Base-by-base conservation (phyloP, 306 rosid genomes). In the Vigna trinervia region DNA sequence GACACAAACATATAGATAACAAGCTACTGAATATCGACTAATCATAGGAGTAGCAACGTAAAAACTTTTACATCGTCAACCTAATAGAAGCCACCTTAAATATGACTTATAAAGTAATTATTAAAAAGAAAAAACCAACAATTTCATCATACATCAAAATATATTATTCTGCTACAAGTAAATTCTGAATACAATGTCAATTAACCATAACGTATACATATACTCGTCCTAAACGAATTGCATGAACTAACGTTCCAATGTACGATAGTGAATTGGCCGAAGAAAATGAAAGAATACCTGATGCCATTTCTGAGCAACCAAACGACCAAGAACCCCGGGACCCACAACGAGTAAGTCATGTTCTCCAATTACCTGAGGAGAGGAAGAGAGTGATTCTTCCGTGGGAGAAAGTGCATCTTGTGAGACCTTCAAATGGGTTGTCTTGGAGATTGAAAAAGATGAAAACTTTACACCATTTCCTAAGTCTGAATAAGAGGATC, bases 271-370 rank as follows among this genome's bases (percentile, higher is more conserved):
- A 13, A 72, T 30, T 64, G 23, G 65, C 12, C 45, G 22, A 46
- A 53, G 64, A 52, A 64, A 58, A 48, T n/a, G 26, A 64, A 61
- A 58, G 23, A 64, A 32, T 79, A 92, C 99, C 94, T 95, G 75
- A 76, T 80, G 82, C 99, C 99, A 95, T 75, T 89, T 82, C 17
- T 89, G 87, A 46, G 99, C 97, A 6, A 95, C 94, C 74, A 92
- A 84, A 61, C 99, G 96, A 75, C 97, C 99, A 58, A 95, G 95
- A 79, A 95, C 96, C 3, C 99, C 99, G 0, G 99, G 96, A 71
- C 99, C 99, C 75, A 92, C 96, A 57, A 95, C 86, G 75, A 95
- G 85, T n/a, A 95, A 84, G 82, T 90, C 97, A 43, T 84, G 70
- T 47, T 85, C 86, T 28, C 82, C 88, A 41, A 88, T 69, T 41